Percentiles rank a stretch among this genome's conserved stretches.
Evolutionary conservation across 305 asterid genomes (phyloP).

Genomic region (Fraxinus nigra): DNA sequence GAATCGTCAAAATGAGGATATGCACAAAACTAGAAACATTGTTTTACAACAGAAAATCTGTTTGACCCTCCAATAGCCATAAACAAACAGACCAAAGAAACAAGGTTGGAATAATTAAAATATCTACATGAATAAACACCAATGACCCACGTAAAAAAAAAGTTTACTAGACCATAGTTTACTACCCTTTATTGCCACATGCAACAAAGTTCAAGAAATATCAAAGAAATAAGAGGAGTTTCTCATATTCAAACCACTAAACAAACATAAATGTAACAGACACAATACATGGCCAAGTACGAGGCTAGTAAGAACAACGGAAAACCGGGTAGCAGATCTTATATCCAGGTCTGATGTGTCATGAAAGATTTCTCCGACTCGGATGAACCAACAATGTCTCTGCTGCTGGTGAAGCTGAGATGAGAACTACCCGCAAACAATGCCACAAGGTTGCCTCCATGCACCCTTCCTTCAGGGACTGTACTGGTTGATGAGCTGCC

Average conservation of each 20-base stretch:
- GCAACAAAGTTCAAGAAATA: conserved; percentile 18
- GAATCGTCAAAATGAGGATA: conserved; percentile 7
- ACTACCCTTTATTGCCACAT: conserved; percentile 43
- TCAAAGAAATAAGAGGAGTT: conserved; percentile 27
- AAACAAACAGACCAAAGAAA: conserved; percentile 30
- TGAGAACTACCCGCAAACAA: conserved; percentile 42
- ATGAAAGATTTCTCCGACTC: conserved; percentile 37
- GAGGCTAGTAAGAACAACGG: conserved; percentile 12
- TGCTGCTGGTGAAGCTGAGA: conserved; percentile 34
- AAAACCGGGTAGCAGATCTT: conserved; percentile 30
- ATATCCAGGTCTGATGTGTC: conserved; percentile 59
- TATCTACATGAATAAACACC: conserved; percentile 49
- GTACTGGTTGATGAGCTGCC: conserved; percentile 28
- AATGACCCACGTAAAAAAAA: conserved; percentile 25
- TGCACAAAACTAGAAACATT: conserved; percentile 27
- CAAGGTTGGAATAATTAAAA: background rate
- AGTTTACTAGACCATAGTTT: conserved; percentile 24
- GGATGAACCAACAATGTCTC: conserved; percentile 36
- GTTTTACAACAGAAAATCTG: conserved; percentile 32
- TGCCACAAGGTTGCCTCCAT: conserved; percentile 86
- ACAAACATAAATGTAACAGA: conserved; percentile 26
- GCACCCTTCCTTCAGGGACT: conserved; percentile 88
- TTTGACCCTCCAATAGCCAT: conserved; percentile 26
- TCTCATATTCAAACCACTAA: conserved; percentile 26
- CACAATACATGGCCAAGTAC: conserved; percentile 18